A percentile compares a stretch with the other conserved stretches of the same genome.
These are phyloP conservation scores for Termitomyces sp. DNA, from an alignment of 768 basidiomycete genomes.

Conservation along the genomic window DNA sequence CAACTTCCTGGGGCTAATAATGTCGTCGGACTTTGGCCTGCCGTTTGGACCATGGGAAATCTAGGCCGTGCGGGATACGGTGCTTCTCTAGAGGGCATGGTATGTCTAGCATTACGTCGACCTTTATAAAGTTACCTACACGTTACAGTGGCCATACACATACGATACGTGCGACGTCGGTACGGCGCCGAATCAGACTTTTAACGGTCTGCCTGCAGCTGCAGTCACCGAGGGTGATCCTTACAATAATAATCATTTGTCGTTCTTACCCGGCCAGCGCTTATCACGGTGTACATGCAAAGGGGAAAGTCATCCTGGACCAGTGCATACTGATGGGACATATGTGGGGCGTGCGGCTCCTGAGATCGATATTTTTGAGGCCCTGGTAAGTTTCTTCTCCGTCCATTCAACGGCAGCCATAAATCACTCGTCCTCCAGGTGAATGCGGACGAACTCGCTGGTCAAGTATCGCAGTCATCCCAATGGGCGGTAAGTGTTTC, in stretches of 20 bases:
- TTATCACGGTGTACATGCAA: conserved; percentile 84
- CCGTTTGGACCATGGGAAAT: conserved; percentile 73
- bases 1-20: conserved; percentile 62
- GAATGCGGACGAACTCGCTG: conserved; percentile 35
- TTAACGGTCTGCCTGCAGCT: conserved; percentile 60
- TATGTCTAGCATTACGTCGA: conserved; percentile 22
- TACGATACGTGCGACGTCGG: conserved; percentile 85
- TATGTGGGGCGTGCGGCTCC: conserved; percentile 82
- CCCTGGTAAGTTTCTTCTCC: conserved; percentile 38
- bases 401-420: neutral
- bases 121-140: neutral
- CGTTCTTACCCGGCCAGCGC: conserved; percentile 75
- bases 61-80: conserved; percentile 80
- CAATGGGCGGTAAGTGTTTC: conserved; percentile 69
- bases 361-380: conserved; percentile 90
- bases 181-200: conserved; percentile 75
- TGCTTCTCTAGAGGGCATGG: conserved; percentile 76
- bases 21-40: conserved; percentile 71
- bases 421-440: conserved; percentile 28
- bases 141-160: conserved; percentile 69
- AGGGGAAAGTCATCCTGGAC: conserved; percentile 82
- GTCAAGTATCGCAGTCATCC: conserved; percentile 76
- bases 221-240: conserved; percentile 56
- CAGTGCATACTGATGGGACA: conserved; percentile 63
- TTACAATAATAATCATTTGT: conserved; percentile 40